Conservation (phyloP, 345 rosid species). For the Sonneratia alba region DNA sequence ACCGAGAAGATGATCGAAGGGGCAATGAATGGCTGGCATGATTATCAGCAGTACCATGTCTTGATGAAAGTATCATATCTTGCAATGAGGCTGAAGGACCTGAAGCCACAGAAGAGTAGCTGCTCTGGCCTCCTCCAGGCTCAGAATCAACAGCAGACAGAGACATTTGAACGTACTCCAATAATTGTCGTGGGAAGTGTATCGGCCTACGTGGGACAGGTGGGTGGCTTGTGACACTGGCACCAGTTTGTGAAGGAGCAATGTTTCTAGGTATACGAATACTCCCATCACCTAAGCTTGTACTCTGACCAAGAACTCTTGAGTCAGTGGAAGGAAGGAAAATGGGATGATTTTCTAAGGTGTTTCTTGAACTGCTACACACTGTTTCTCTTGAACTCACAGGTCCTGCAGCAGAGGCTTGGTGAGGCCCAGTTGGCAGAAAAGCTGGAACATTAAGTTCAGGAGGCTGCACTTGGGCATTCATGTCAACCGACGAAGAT, state of each 20-base stretch:
- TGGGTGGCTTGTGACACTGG: slow-evolving; percentile 38
- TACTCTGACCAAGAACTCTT: slow-evolving; percentile 27
- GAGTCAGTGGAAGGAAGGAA: slow-evolving; percentile 38
- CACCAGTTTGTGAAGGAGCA: slow-evolving; percentile 37
- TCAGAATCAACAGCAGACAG: slow-evolving; percentile 44
- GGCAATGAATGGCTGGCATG: slow-evolving; percentile 34
- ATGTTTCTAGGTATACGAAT: slow-evolving; percentile 33
- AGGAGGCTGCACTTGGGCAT: slow-evolving; percentile 28
- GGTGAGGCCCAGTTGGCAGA: slow-evolving; percentile 36
- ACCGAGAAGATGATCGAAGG: slow-evolving; percentile 49
- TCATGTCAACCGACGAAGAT: slow-evolving; percentile 23
- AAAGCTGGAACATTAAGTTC: slow-evolving; percentile 37
- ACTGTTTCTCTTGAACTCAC: slow-evolving; percentile 1
- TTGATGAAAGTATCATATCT: slow-evolving; percentile 39
- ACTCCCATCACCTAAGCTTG: slow-evolving; percentile 23
- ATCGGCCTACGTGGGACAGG: slow-evolving; percentile 40
- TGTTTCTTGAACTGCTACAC: slow-evolving; percentile 31
- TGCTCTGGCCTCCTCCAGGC: slow-evolving; percentile 34
- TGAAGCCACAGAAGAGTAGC: slow-evolving; percentile 24
- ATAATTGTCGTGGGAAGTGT: slow-evolving; percentile 46
- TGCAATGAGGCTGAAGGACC: slow-evolving; percentile 29
- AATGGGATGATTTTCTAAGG: slow-evolving; percentile 37
- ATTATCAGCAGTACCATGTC: slow-evolving; percentile 21
- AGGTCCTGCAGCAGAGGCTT: slow-evolving; percentile 32
- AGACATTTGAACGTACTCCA: slow-evolving; percentile 64